These are phyloP conservation scores for Globisporangium spinosum DNA, from an alignment of 352 stramenopile species.

Conservation along the genomic window DNA sequence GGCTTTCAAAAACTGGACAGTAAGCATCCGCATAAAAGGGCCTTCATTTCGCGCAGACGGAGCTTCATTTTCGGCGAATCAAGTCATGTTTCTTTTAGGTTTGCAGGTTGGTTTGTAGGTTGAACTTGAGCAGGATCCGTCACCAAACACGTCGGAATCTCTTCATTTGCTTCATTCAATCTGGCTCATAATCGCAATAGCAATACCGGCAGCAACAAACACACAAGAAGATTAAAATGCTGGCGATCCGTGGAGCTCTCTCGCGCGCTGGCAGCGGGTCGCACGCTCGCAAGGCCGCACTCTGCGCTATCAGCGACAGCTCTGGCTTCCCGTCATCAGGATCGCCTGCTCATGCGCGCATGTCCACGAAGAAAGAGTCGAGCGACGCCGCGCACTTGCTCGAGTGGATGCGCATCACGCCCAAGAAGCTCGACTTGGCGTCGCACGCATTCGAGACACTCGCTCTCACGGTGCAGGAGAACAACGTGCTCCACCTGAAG, in stretches of 20 bases:
- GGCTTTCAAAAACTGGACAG: too few species aligned
- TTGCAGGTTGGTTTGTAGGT: not conserved
- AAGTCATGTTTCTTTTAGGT: not conserved
- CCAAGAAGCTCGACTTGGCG: conserved; percentile 33
- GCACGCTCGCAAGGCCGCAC: not conserved
- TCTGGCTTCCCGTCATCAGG: not conserved
- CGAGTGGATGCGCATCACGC: conserved; percentile 51
- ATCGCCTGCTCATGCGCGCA: not conserved
- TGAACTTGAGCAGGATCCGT: not conserved
- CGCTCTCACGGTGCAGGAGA: conserved; percentile 31
- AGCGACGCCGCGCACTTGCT: conserved; percentile 48
- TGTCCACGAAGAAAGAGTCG: conserved; percentile 14
- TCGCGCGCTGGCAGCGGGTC: not conserved
- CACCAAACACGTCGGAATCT: not conserved
- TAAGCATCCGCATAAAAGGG: too few species aligned
- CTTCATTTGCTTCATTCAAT: not conserved
- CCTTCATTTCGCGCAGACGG: too few species aligned
- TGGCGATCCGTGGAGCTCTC: conserved; percentile 8
- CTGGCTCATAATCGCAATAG: not conserved
- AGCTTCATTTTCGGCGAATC: too few species aligned
- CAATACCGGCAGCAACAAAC: not conserved
- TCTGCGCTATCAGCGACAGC: too few species aligned
- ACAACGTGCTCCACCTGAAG: conserved; percentile 72
- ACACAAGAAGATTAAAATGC: not conserved
- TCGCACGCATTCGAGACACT: conserved; percentile 56